Conservation (phyloP, 306 rosid genomes). For the Casuarina cunninghamiana region DNA sequence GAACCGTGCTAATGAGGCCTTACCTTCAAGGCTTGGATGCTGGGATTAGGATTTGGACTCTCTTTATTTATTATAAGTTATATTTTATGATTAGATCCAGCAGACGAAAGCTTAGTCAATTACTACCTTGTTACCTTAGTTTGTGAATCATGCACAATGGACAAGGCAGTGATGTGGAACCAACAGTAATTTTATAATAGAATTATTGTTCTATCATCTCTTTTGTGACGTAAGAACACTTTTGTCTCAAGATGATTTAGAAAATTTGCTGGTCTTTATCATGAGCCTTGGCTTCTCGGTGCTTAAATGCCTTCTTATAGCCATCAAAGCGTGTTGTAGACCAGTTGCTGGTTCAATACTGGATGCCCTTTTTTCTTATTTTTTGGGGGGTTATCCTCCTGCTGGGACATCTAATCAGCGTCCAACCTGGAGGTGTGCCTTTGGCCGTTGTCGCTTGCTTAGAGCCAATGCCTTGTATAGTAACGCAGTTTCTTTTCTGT, state of each 20-base stretch:
- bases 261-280: neutral
- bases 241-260: neutral
- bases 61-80: neutral
- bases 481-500: neutral
- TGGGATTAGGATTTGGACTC: neutral
- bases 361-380: neutral
- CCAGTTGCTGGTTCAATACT: neutral
- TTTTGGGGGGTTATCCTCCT: neutral
- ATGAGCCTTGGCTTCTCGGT: neutral
- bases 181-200: neutral
- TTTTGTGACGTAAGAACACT: neutral
- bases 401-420: neutral
- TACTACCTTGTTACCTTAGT: neutral
- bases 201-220: neutral
- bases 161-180: neutral
- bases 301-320: neutral
- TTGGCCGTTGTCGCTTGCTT: neutral
- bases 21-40: neutral
- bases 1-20: neutral
- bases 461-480: neutral
- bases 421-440: neutral
- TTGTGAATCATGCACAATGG: neutral
- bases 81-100: neutral
- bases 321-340: neutral
- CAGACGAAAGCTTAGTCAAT: neutral